Evolutionary conservation across 805 yeast species (phyloP), one percentile per base, ranked within the genome.

Genomic region (Saccharomycopsis javanensis): DNA sequence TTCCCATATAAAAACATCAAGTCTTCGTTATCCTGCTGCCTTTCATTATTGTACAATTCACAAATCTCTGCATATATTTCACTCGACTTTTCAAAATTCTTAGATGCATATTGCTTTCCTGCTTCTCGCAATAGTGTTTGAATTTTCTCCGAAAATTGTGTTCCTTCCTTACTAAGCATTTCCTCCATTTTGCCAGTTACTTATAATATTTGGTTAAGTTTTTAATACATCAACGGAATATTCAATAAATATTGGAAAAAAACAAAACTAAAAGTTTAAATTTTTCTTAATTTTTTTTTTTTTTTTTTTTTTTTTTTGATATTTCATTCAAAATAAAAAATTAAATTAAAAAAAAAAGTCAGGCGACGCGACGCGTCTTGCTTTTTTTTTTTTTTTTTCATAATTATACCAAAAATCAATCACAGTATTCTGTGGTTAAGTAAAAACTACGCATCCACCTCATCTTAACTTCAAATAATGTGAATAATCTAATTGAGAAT

Each of bases 1-100:
- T 83, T 82, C 1, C 96, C 97, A 62, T 90, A 90, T 45, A 86
- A 69, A 62, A 78, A 81, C 64, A 90, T 72, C 62, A 88, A 74
- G 60, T 87, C 87, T 4, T 94, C 85, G 60, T 79, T 79, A 61
- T 89, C 96, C 50, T 79, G 78, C 13, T 77, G 74, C 23, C 76
- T 71, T 42, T 74, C 75, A 11, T 71, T 71, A 53, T 81, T 77
- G 62, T 71, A 76, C 60, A 84, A 71, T 25, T 72, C 80, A 64
- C 94, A 80, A 10, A 98, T 98, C 56, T 80, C 82, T 6, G 96
- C 79, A 72, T 94, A 94, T 63, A 84, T 81, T 25, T 77, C 79
- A 55, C 89, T 77, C 4, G 99, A 98, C 38, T 70, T 75, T 15
- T 74, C 75, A 67, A 79, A 92, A 64, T 90, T 81, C 66, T 77